A percentile compares a stretch with the other conserved stretches of the same genome.
Evolutionary conservation across 768 basidiomycete genomes (phyloP).

Genomic region (Crucibulum laeve): DNA sequence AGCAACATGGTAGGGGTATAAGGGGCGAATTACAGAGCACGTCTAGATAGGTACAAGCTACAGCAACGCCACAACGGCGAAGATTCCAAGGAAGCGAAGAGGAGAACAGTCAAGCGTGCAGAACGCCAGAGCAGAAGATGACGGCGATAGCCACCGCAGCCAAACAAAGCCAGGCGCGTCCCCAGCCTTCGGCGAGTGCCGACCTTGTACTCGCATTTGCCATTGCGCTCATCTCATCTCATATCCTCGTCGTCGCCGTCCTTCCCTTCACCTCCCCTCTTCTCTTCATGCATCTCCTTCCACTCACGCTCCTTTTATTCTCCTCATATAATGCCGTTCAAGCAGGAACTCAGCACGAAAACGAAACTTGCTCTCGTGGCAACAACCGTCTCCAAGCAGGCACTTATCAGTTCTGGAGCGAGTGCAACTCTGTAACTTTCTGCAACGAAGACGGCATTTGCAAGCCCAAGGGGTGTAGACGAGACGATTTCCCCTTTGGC

Average conservation of each 20-base stretch:
- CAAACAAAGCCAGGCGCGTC: too few species aligned
- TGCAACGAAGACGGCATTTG: constrained; percentile 58
- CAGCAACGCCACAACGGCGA: neutral
- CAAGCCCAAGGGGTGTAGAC: constrained; percentile 63
- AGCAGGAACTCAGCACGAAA: constrained; percentile 44
- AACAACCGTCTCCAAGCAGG: constrained; percentile 69
- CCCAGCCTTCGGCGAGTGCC: too few species aligned
- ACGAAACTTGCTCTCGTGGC: constrained; percentile 42
- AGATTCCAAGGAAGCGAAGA: neutral
- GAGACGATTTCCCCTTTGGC: constrained; percentile 75
- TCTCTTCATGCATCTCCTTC: constrained; percentile 7
- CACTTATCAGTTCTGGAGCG: constrained; percentile 76
- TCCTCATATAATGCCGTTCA: constrained; percentile 29
- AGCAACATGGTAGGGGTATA: constrained; percentile 14
- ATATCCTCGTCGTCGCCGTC: neutral
- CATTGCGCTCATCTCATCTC: neutral
- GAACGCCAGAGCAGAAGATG: too few species aligned
- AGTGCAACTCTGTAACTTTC: constrained; percentile 70
- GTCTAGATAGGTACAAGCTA: neutral
- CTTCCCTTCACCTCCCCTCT: neutral
- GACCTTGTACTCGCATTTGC: neutral
- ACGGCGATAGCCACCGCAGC: too few species aligned
- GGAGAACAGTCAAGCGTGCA: too few species aligned
- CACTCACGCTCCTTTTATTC: constrained; percentile 41
- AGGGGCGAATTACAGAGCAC: neutral